Base-by-base conservation (phyloP, 1,284 basidiomycete genomes). In the Moesziomyces sp. region DNA sequence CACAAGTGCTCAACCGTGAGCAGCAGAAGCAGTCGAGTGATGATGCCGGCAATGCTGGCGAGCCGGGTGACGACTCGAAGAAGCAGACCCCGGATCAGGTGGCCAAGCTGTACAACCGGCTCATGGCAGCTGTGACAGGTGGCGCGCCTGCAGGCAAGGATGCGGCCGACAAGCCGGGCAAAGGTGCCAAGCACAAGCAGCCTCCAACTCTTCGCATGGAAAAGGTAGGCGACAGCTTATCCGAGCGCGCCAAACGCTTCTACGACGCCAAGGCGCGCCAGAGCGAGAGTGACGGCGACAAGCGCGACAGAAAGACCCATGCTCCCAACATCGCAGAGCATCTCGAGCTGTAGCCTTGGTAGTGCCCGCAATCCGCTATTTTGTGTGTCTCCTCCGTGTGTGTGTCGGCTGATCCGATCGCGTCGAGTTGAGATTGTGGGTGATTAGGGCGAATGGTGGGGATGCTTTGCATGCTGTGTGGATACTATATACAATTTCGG, bases 241-340 rank as follows among this genome's bases (percentile, higher is more conserved):
- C 53, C 7, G 72, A 75, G 30, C 55, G 72, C n/a, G 72, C 59
- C n/a, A 63, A 71, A 23, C 58, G 72, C 7, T 75, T 71, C 21
- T 75, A 75, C 38, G 72, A 75, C 14, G 67, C 58, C 3, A 58
- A 59, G 21, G 38, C 63, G 40, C 28, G 55, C 13, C 10, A 64
- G 26, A 28, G 13, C 19, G 23, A 13, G 34, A 44, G 18, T 11
- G 21, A 21, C 5, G 28, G 40, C 16, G 7, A 11, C 21, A 62
- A 6, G 47, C 24, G 30, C 30, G 30, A 34, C 1, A 35, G 53
- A 28, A n/a, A 60, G 21, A 8, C 16, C 21, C 28, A 44, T 6
- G 18, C 44, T 11, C 45, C 53, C 38, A 11, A 26, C 3, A 24
- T 52, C n/a, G 50, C 23, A 3, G 48, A 51, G 48, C 66, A 62